phyloP scores from a whole-genome alignment of 2,329 filamentous ascomycete species.

The Botrytis hyacinthi region DNA sequence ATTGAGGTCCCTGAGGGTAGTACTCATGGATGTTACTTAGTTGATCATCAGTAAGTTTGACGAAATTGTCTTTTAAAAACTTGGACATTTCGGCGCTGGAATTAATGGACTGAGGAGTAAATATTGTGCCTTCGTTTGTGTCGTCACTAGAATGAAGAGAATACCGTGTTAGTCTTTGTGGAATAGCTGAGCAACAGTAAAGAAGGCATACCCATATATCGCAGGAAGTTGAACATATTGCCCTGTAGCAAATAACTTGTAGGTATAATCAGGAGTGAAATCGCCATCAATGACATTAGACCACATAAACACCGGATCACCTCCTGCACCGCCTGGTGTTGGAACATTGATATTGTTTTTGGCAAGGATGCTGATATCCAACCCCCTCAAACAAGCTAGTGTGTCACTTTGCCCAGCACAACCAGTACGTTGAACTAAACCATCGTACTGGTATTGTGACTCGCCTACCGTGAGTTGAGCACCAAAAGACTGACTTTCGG shows the following conservation, averaged over 20 bases:
- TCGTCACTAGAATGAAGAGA: constrained; percentile 44
- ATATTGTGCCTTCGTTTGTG: constrained; percentile 65
- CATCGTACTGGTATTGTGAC: constrained; percentile 53
- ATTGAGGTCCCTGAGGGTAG: constrained; percentile 51
- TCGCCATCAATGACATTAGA: constrained; percentile 54
- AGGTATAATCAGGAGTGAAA: constrained; percentile 51
- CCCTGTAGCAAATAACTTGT: constrained; percentile 48
- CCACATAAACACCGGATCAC: constrained; percentile 51
- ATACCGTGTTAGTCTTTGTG: background rate
- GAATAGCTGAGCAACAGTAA: no score
- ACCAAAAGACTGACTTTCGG: constrained; percentile 53
- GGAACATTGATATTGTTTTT: constrained; percentile 45
- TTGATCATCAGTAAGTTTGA: constrained; percentile 50
- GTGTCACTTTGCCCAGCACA: constrained; percentile 42
- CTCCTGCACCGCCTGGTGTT: constrained; percentile 36
- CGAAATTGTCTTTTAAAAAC: constrained; percentile 59
- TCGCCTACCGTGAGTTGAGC: constrained; percentile 47
- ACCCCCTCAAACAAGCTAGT: constrained; percentile 48
- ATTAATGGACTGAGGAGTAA: constrained; percentile 51
- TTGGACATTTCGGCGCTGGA: constrained; percentile 49
- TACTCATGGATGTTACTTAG: constrained; percentile 51
- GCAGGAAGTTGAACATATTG: constrained; percentile 54
- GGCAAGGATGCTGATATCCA: constrained; percentile 45
- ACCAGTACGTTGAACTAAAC: constrained; percentile 46
- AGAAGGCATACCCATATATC: constrained; percentile 43